A percentile compares a stretch with the other conserved stretches of the same genome.
Evolutionary conservation across 108 stramenopile genomes (phyloP).

Genomic region (Nannochloropsis oceanica): DNA sequence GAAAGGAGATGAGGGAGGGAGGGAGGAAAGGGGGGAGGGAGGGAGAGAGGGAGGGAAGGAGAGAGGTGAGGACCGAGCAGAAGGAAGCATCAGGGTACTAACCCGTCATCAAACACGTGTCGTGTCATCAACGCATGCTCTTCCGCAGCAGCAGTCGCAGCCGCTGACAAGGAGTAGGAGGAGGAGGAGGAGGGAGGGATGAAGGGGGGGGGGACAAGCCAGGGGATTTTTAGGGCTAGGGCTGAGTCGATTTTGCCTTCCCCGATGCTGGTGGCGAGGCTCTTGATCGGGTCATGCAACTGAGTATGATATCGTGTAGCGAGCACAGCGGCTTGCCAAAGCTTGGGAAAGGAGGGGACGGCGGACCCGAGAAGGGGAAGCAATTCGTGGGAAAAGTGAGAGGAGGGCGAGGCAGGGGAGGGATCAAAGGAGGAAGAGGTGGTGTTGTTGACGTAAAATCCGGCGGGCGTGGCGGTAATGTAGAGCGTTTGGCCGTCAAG

Average conservation of each 20-base stretch:
- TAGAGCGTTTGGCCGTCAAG: slow-evolving; percentile 45
- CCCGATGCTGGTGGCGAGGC: slow-evolving; percentile 2
- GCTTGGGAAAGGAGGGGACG: background rate
- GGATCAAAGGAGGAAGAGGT: too few species aligned
- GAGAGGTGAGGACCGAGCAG: background rate
- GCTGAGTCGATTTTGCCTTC: slow-evolving; percentile 22
- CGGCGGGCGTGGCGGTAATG: slow-evolving; percentile 60
- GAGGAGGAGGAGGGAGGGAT: background rate
- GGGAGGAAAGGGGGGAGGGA: background rate
- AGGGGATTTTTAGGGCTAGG: slow-evolving; percentile 10
- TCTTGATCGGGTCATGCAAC: slow-evolving; percentile 18
- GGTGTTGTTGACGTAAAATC: slow-evolving; percentile 11
- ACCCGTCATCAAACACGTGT: background rate
- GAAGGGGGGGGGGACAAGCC: background rate
- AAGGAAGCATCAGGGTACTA: background rate
- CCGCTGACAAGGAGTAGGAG: background rate
- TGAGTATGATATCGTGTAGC: background rate
- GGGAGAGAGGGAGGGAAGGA: too few species aligned
- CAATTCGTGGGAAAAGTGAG: background rate
- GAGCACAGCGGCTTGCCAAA: slow-evolving; percentile 1
- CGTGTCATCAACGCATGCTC: background rate
- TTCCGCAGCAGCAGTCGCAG: background rate
- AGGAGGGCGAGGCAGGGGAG: background rate
- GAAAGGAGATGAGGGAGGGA: background rate
- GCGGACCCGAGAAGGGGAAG: background rate